phyloP scores from a whole-genome alignment of 73 alveolate species.

The Paramecium caudatum region DNA sequence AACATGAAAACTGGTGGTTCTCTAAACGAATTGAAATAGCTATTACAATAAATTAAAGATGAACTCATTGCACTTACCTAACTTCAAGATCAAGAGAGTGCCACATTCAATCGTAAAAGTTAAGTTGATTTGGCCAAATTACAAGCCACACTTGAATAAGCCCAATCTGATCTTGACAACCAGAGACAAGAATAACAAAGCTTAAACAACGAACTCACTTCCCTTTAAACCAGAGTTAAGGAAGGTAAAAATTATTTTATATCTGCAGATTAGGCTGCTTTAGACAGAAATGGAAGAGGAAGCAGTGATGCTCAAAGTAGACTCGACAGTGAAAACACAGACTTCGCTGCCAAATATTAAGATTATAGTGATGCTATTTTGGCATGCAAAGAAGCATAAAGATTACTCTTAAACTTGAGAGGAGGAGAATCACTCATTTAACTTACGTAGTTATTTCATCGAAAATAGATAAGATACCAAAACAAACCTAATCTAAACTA shows the following conservation, averaged over 20 bases:
- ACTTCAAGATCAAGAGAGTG: slow-evolving; percentile 1
- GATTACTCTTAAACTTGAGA: slow-evolving; percentile 39
- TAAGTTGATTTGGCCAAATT: slow-evolving; percentile 54
- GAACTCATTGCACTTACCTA: slow-evolving; percentile 42
- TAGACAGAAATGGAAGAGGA: slow-evolving; percentile 56
- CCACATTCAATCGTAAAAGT: slow-evolving; percentile 1
- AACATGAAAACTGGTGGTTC: slow-evolving; percentile 67
- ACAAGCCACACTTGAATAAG: slow-evolving; percentile 51
- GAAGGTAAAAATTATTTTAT: not conserved
- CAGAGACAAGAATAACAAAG: slow-evolving; percentile 42
- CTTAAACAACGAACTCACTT: not conserved
- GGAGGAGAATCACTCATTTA: slow-evolving; percentile 47
- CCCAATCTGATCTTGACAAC: slow-evolving; percentile 30
- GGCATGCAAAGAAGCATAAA: slow-evolving; percentile 64
- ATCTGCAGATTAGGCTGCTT: slow-evolving; percentile 19
- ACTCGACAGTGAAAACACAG: slow-evolving; percentile 32
- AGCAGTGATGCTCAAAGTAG: slow-evolving; percentile 39
- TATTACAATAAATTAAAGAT: slow-evolving; percentile 46
- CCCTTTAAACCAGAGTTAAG: slow-evolving; percentile 16
- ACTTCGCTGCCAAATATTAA: slow-evolving; percentile 20
- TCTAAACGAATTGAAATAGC: slow-evolving; percentile 2
- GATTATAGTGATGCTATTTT: slow-evolving; percentile 64
- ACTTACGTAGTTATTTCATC: not conserved
- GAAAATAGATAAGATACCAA: slow-evolving; percentile 24
- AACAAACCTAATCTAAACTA: slow-evolving; percentile 38